Evolutionary conservation across 805 yeast species (phyloP).

Genomic region (Brettanomyces naardenensis): DNA sequence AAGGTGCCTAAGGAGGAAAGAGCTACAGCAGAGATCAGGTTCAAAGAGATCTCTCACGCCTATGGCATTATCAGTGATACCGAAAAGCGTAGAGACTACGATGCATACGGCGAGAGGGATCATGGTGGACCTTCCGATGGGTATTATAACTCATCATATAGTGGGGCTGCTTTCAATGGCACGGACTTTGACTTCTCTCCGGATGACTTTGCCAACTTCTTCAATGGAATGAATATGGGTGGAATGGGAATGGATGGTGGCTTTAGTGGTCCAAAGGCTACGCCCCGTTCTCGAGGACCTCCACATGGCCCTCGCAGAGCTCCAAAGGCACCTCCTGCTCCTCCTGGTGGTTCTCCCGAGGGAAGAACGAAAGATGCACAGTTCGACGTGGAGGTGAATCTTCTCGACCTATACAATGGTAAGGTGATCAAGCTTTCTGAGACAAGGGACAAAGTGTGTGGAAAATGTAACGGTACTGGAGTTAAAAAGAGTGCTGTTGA

Average conservation of each 20-base stretch:
- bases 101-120: conserved; percentile 26
- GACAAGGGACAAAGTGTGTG: conserved; percentile 66
- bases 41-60: conserved; percentile 81
- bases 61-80: conserved; percentile 79
- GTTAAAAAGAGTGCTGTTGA: conserved; percentile 51
- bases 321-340: conserved; percentile 8
- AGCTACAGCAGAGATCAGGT: conserved; percentile 63
- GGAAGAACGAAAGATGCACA: conserved; percentile 56
- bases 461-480: conserved; percentile 70
- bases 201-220: conserved; percentile 75
- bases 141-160: conserved; percentile 24
- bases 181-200: conserved; percentile 37
- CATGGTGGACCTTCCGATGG: conserved; percentile 1
- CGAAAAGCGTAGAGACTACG: conserved; percentile 49
- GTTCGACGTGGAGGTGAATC: conserved; percentile 53
- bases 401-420: conserved; percentile 76
- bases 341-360: neutral
- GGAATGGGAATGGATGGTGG: conserved; percentile 5
- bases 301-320: neutral
- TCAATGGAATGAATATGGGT: conserved; percentile 35
- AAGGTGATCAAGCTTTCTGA: conserved; percentile 68
- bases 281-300: neutral
- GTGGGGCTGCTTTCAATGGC: conserved; percentile 20
- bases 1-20: conserved; percentile 47
- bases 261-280: neutral